Conservation (phyloP, 495 filamentous ascomycete genomes). For the Podospora appendiculata region DNA sequence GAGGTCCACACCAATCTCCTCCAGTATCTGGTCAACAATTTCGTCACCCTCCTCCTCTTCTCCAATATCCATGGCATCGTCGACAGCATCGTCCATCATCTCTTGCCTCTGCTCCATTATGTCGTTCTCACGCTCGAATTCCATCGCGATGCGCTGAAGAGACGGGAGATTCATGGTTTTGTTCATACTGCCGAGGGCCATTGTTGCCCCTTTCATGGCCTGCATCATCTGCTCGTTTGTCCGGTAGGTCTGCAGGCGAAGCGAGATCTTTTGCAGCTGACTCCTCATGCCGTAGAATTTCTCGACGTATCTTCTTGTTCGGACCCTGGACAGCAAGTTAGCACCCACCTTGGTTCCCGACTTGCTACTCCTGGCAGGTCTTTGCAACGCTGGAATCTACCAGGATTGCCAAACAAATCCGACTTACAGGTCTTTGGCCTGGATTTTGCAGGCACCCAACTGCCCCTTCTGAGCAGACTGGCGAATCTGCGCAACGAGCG, state of each 20-base stretch:
- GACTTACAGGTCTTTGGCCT: slow-evolving; percentile 74
- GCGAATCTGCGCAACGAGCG: slow-evolving; percentile 89
- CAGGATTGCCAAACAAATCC: no score
- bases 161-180: slow-evolving; percentile 93
- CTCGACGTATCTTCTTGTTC: slow-evolving; percentile 67
- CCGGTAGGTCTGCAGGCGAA: slow-evolving; percentile 93
- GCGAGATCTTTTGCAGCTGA: slow-evolving; percentile 88
- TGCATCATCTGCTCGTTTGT: slow-evolving; percentile 99
- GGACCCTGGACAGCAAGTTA: no score
- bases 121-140: slow-evolving; percentile 97
- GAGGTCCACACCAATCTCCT: slow-evolving; percentile 94
- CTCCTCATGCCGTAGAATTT: slow-evolving; percentile 98
- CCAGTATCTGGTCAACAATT: slow-evolving; percentile 89
- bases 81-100: slow-evolving; percentile 99
- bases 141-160: slow-evolving; percentile 95
- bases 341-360: no score
- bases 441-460: slow-evolving; percentile 92
- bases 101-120: slow-evolving; percentile 99
- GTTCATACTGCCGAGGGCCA: slow-evolving; percentile 92
- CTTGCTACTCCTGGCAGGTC: no score
- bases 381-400: no score
- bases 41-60: slow-evolving; percentile 90
- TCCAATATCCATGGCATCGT: slow-evolving; percentile 91
- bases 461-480: slow-evolving; percentile 96
- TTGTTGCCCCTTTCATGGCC: slow-evolving; percentile 96